phyloP scores from a whole-genome alignment of 768 basidiomycete species.

The Leucogyrophana mollusca region DNA sequence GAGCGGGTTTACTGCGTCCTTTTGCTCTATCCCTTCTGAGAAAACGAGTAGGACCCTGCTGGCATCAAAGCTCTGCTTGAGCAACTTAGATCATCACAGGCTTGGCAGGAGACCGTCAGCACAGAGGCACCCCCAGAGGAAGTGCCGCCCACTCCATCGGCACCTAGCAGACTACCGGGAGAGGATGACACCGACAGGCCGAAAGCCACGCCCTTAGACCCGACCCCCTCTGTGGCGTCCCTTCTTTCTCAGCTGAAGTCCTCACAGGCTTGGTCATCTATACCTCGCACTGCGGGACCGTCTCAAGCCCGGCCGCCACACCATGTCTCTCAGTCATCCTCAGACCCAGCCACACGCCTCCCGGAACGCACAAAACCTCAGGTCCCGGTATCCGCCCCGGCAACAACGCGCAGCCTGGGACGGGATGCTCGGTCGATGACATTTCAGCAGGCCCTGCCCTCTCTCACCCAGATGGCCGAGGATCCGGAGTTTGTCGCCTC shows the following conservation, averaged over 20 bases:
- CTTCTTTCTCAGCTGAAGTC: conserved; percentile 61
- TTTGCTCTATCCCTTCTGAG: not conserved
- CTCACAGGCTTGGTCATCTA: conserved; percentile 19
- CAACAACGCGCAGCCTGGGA: conserved; percentile 4
- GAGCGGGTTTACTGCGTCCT: conserved; percentile 11
- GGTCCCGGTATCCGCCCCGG: not conserved
- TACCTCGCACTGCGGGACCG: conserved; percentile 6
- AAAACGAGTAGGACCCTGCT: conserved; percentile 58
- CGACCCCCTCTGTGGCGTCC: conserved; percentile 50
- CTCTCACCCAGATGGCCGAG: conserved; percentile 58
- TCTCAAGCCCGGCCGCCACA: conserved; percentile 10
- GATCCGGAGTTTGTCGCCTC: conserved; percentile 49
- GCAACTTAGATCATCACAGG: conserved; percentile 62
- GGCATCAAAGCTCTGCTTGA: conserved; percentile 72
- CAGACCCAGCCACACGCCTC: conserved; percentile 9
- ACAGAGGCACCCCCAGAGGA: conserved; percentile 5
- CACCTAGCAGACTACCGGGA: not conserved
- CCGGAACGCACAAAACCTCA: conserved; percentile 10
- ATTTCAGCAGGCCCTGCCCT: conserved; percentile 71
- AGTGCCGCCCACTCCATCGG: conserved; percentile 4
- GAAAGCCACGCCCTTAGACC: conserved; percentile 13
- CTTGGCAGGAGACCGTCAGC: conserved; percentile 56
- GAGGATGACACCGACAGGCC: conserved; percentile 2
- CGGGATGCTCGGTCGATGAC: conserved; percentile 48
- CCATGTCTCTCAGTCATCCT: conserved; percentile 7